phyloP scores from a whole-genome alignment of 2,329 filamentous ascomycete genomes.

The Ophidiomyces ophidiicola region DNA sequence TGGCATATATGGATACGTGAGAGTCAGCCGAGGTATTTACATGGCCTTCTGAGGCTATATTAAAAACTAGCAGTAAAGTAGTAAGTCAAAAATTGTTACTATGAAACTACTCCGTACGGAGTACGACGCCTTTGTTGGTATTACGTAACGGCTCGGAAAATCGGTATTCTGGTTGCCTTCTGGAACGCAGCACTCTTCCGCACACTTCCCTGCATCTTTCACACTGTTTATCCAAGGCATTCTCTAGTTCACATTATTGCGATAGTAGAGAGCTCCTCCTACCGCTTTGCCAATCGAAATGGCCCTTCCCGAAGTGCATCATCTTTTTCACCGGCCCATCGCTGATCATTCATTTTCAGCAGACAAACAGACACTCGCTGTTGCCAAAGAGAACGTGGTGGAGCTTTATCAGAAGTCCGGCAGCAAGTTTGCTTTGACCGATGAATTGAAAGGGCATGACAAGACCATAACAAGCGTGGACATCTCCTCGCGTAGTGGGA shows the following conservation, averaged over 20 bases:
- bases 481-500: slow-evolving; percentile 78
- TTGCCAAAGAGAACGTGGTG: slow-evolving; percentile 78
- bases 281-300: slow-evolving; percentile 51
- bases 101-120: too few species aligned
- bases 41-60: too few species aligned
- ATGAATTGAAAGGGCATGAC: slow-evolving; percentile 91
- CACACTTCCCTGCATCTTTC: too few species aligned
- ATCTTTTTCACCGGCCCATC: slow-evolving; percentile 92
- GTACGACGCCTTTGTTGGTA: too few species aligned
- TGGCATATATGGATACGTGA: too few species aligned
- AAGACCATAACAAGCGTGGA: slow-evolving; percentile 95
- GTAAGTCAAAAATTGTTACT: too few species aligned
- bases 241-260: slow-evolving; percentile 22
- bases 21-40: too few species aligned
- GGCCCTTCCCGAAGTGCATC: slow-evolving; percentile 80
- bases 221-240: neutral
- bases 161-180: too few species aligned
- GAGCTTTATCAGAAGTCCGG: slow-evolving; percentile 72
- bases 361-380: slow-evolving; percentile 76
- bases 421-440: slow-evolving; percentile 66
- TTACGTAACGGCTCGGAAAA: too few species aligned
- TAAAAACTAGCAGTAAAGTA: too few species aligned
- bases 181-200: too few species aligned
- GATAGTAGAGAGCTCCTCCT: slow-evolving; percentile 99
- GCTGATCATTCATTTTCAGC: slow-evolving; percentile 96